Conservation (phyloP, 2,329 filamentous ascomycete species). For the Zymoseptoria brevis region DNA sequence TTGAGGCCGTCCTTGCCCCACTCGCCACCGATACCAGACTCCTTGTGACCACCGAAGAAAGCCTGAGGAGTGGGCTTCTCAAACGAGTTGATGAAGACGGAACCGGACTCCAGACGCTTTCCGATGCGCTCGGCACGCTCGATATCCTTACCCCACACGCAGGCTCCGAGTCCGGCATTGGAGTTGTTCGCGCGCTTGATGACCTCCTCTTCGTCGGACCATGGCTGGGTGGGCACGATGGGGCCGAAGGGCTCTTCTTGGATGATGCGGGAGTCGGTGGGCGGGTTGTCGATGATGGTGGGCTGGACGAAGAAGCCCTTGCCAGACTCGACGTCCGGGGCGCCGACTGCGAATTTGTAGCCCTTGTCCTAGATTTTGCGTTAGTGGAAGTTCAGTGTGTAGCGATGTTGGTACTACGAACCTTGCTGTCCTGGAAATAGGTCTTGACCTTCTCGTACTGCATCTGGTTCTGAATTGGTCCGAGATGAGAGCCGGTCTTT, state of each 20-base stretch:
- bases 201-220: constrained; percentile 41
- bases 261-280: constrained; percentile 33
- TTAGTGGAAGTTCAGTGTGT: not conserved
- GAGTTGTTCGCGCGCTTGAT: constrained; percentile 42
- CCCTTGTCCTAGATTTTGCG: constrained; percentile 20
- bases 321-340: constrained; percentile 38
- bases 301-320: constrained; percentile 37
- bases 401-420: not conserved
- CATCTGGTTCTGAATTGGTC: constrained; percentile 52
- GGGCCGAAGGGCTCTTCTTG: constrained; percentile 46
- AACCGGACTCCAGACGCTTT: constrained; percentile 45
- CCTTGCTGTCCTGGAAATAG: constrained; percentile 33
- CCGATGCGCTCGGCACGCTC: constrained; percentile 42
- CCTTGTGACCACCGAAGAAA: constrained; percentile 68
- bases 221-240: constrained; percentile 42
- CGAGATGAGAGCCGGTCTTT: constrained; percentile 43
- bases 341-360: constrained; percentile 48
- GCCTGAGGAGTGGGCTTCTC: constrained; percentile 42
- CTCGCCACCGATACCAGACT: constrained; percentile 49
- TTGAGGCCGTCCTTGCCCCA: constrained; percentile 37
- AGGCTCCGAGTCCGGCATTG: constrained; percentile 45
- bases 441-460: constrained; percentile 45
- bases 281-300: constrained; percentile 42
- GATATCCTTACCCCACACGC: constrained; percentile 47
- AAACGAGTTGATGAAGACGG: constrained; percentile 48